Evolutionary conservation across 768 basidiomycete species (phyloP), one percentile per base, ranked within the genome.

Genomic region (Hygrocybe coccinea): DNA sequence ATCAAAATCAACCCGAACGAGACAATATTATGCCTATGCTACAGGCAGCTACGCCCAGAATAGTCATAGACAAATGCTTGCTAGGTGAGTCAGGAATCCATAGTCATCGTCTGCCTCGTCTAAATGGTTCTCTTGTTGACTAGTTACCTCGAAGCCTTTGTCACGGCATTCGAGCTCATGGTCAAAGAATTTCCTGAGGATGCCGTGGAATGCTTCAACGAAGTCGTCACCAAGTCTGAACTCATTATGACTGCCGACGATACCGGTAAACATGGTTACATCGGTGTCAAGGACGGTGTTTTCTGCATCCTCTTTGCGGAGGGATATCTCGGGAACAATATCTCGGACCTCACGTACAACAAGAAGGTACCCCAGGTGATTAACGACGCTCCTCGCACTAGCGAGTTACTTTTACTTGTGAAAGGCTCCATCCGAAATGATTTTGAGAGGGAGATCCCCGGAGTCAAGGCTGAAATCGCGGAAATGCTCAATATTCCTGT

Each of bases 141-240:
- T 33, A 75, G 75, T 11, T 76, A 76, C 52, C 63, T 70, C 48
- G 70, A 72, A 29, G 71, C 72, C 36, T 72, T 76, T 61, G 56
- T 70, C 54, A 58, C 56, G 25, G 72, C 65, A 10, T 53, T 74
- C 56, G 62, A 66, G 51, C 54, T 38, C 47, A 74, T 67, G 59
- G 36, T 70, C 21, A 59, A 65, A 9, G 65, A 67, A 12, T 74
- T 62, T 53, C 71, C 67, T 15, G 66, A 64, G 9, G n/a, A n/a
- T n/a, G n/a, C n/a, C n/a, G n/a, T n/a, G n/a, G n/a, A n/a, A n/a
- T n/a, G n/a, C n/a, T n/a, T n/a, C n/a, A n/a, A n/a, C n/a, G n/a
- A n/a, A n/a, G n/a, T n/a, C n/a, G n/a, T n/a, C n/a, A n/a, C n/a
- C n/a, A n/a, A n/a, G n/a, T n/a, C n/a, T n/a, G n/a, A n/a, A n/a